phyloP scores from a whole-genome alignment of 2,329 filamentous ascomycete genomes.

The Leptodontidium sp. region DNA sequence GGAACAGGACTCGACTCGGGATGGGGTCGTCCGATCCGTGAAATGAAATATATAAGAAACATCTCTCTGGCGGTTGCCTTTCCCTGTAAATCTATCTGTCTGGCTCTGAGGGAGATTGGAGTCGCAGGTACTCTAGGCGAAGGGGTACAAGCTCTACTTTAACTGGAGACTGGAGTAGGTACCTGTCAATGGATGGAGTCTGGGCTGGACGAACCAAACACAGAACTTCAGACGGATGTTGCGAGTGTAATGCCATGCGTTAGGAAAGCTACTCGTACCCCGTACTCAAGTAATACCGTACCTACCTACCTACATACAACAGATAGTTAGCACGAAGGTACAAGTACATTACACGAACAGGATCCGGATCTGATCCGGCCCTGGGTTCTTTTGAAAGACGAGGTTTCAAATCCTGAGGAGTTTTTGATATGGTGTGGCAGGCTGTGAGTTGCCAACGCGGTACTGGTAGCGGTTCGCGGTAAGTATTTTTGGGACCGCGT shows the following conservation, averaged over 20 bases:
- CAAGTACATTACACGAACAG: neutral
- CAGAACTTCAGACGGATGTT: conserved; percentile 3
- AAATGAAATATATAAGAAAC: too few species aligned
- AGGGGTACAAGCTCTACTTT: neutral
- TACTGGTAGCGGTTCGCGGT: neutral
- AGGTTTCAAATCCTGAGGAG: neutral
- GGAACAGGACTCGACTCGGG: too few species aligned
- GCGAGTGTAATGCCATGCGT: conserved; percentile 1
- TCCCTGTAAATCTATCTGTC: neutral
- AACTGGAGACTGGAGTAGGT: too few species aligned
- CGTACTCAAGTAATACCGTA: neutral
- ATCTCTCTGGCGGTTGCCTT: too few species aligned
- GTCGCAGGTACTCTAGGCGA: conserved; percentile 9
- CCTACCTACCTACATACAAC: neutral
- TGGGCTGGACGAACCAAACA: neutral
- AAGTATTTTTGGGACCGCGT: conserved; percentile 9
- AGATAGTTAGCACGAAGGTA: neutral
- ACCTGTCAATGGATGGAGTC: too few species aligned
- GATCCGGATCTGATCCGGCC: neutral
- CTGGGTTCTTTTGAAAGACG: neutral
- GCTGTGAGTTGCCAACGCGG: neutral
- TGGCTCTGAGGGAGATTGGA: conserved; percentile 17
- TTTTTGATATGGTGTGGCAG: conserved; percentile 1
- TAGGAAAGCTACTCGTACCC: neutral
- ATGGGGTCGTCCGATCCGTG: too few species aligned